phyloP scores from a whole-genome alignment of 305 asterid species.

The Plantago rigida region DNA sequence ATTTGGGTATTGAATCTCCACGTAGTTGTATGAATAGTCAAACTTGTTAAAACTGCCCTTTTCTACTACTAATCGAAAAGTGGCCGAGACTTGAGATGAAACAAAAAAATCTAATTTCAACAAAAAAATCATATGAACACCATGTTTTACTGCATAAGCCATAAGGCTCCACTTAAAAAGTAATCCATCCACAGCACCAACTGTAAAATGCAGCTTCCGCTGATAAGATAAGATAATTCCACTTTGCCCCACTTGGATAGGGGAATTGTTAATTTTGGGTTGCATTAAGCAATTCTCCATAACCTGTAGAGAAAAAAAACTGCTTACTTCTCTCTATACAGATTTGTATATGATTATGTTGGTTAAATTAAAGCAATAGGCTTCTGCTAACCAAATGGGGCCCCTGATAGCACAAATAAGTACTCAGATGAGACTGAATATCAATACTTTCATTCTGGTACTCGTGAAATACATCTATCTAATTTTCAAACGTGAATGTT shows the following conservation, averaged over 20 bases:
- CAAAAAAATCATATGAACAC: not conserved
- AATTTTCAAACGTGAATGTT: not conserved
- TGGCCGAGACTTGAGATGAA: not conserved
- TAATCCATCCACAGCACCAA: too few species aligned
- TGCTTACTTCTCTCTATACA: too few species aligned
- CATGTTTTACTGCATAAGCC: not conserved
- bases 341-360: too few species aligned
- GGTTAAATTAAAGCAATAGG: too few species aligned
- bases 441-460: too few species aligned
- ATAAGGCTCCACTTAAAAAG: too few species aligned
- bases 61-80: not conserved
- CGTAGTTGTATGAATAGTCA: not conserved
- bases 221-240: constrained; percentile 3
- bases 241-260: not conserved
- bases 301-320: too few species aligned
- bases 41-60: not conserved
- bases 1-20: not conserved
- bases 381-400: too few species aligned
- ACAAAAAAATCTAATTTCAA: not conserved
- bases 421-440: too few species aligned
- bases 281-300: too few species aligned
- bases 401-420: too few species aligned
- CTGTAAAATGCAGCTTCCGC: not conserved
- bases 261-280: not conserved
- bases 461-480: too few species aligned